Conservation (phyloP, 208 protist genomes). For the Vickermania ingenoplastis region DNA sequence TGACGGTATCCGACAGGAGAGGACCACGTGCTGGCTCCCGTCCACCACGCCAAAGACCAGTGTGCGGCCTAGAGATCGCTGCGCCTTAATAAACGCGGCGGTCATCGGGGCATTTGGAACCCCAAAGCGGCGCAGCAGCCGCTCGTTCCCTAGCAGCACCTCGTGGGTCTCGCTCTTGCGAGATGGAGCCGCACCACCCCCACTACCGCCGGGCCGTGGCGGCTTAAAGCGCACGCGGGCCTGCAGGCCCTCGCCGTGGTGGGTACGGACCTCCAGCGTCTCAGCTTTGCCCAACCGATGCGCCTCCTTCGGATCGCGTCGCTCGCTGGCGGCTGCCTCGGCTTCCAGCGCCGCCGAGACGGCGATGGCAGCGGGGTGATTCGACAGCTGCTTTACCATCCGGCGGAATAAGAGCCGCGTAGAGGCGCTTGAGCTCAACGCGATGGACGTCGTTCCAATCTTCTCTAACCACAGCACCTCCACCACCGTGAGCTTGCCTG, state of each 20-base stretch:
- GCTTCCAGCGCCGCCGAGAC: slow-evolving; percentile 22
- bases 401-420: no score
- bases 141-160: slow-evolving; percentile 76
- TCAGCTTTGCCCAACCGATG: no score
- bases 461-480: no score
- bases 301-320: no score
- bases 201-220: not conserved
- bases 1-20: slow-evolving; percentile 73
- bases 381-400: slow-evolving; percentile 63
- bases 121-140: slow-evolving; percentile 24
- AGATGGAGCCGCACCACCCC: slow-evolving; percentile 16
- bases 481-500: slow-evolving; percentile 51
- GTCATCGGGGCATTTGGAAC: slow-evolving; percentile 21
- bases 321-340: not conserved
- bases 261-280: slow-evolving; percentile 28
- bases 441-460: no score
- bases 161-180: slow-evolving; percentile 7
- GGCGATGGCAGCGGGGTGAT: slow-evolving; percentile 87
- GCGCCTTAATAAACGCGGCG: slow-evolving; percentile 15
- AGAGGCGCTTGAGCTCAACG: no score
- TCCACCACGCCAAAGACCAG: slow-evolving; percentile 79
- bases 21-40: slow-evolving; percentile 20
- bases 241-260: slow-evolving; percentile 40
- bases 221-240: slow-evolving; percentile 17
- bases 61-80: slow-evolving; percentile 30